Base-by-base conservation (phyloP, 148 eudicot species). In the Euryodendron excelsum region DNA sequence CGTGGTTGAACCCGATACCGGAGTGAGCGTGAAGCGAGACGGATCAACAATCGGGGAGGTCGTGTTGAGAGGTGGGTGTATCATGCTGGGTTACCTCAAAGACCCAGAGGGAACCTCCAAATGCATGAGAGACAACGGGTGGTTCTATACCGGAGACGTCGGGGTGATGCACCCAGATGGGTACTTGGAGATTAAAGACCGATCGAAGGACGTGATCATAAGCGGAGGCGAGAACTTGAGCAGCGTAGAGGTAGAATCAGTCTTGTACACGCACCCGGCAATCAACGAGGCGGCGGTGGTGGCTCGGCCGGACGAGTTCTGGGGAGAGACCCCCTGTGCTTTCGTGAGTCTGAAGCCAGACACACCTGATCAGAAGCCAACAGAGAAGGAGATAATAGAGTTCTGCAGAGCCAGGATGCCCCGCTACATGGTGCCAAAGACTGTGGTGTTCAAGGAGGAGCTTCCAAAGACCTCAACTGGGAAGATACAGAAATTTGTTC, bases 391-490 rank as follows among this genome's bases (percentile, higher is more conserved):
- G 44, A 67, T 90, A 30, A 81, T 84, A 6, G 88, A 82, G 81
- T 89, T 85, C 68, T 90, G 94, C 76, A 73, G 88, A 53, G 86
- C 58, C 5, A 84, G 76, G 44, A 76, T 90, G 90, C 88, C 94
- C 1, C 84, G 77, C 1, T 90, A 82, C 62, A 90, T 90, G 94
- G 88, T 87, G n/a, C n/a, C n/a, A n/a, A n/a, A n/a, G n/a, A n/a
- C n/a, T n/a, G n/a, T n/a, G n/a, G n/a, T n/a, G n/a, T 85, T 90
- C 21, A 74, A 81, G 60, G 85, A 80, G 21, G 90, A 87, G 78
- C 75, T 90, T 60, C 94, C 91, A 5, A 90, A 90, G 84, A 88
- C 94, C 0, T 88, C 91, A 21, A 90, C 94, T 3, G 94, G 94
- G 0, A 90, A 90, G 67, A 74, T 89, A 48, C 91, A 88, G 75